A percentile compares a stretch with the other conserved stretches of the same genome.
Conservation (phyloP, 2,329 filamentous ascomycete genomes). For the Sclerotinia minor region DNA sequence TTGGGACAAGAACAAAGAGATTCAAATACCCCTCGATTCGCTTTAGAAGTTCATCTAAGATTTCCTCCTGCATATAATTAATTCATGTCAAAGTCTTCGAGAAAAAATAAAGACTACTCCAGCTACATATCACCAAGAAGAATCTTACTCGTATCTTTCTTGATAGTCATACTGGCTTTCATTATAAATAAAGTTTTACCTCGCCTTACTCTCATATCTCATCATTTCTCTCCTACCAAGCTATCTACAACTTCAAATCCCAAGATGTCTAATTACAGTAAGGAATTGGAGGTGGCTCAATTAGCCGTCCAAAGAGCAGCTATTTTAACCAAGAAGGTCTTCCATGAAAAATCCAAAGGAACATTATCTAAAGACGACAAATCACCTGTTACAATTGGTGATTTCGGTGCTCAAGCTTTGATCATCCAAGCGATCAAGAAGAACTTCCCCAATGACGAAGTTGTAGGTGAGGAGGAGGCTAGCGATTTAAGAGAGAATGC, state of each 20-base stretch:
- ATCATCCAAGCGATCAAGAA: constrained; percentile 88
- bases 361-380: constrained; percentile 93
- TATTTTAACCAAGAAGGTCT: constrained; percentile 74
- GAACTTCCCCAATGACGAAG: constrained; percentile 86
- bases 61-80: not conserved
- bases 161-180: constrained; percentile 39
- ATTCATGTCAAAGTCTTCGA: constrained; percentile 15
- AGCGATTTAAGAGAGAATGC: constrained; percentile 72
- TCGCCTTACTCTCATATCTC: constrained; percentile 38
- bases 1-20: constrained; percentile 20
- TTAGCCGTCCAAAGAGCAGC: constrained; percentile 84
- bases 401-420: constrained; percentile 95
- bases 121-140: constrained; percentile 21
- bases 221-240: constrained; percentile 34
- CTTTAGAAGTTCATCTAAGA: not conserved
- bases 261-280: constrained; percentile 57
- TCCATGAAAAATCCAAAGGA: constrained; percentile 88
- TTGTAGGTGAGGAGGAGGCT: constrained; percentile 95
- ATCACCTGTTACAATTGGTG: constrained; percentile 94
- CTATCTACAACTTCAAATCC: constrained; percentile 32
- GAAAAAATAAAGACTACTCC: not conserved
- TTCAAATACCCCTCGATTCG: constrained; percentile 16
- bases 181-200: constrained; percentile 35
- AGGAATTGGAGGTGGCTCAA: constrained; percentile 80
- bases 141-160: constrained; percentile 35